phyloP scores from a whole-genome alignment of 2,329 filamentous ascomycete species.

The Diplodia sapinea region DNA sequence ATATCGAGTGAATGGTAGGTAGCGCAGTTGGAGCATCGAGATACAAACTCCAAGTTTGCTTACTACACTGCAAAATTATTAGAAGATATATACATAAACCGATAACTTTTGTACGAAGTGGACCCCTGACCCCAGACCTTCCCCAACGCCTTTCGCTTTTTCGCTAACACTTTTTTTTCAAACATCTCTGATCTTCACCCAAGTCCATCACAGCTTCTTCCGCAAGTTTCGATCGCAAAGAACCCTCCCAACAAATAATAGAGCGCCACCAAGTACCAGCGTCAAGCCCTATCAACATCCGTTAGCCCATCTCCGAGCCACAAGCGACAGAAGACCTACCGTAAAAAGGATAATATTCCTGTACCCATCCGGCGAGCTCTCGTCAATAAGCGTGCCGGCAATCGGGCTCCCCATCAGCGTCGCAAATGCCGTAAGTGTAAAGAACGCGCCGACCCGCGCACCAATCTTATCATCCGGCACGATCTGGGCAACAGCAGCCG shows the following conservation, averaged over 20 bases:
- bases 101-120: too few species aligned
- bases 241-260: constrained; percentile 1
- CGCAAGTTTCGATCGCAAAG: neutral
- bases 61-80: too few species aligned
- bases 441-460: constrained; percentile 30
- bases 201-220: constrained; percentile 6
- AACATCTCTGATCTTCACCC: neutral
- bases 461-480: constrained; percentile 30
- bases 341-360: constrained; percentile 1
- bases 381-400: constrained; percentile 23
- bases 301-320: neutral
- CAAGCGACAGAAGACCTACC: neutral
- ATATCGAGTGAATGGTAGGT: too few species aligned
- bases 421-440: constrained; percentile 23
- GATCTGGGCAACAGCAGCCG: constrained; percentile 28
- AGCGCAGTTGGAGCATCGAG: too few species aligned
- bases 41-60: too few species aligned
- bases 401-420: constrained; percentile 28
- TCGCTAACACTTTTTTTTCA: too few species aligned
- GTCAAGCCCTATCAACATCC: neutral
- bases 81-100: too few species aligned
- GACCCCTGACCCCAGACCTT: too few species aligned
- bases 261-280: neutral
- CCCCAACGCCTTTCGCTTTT: too few species aligned
- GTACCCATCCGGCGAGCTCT: constrained; percentile 14